Percentiles rank a stretch among this genome's conserved stretches.
These are phyloP conservation scores for Penicillium roqueforti DNA, from an alignment of 495 filamentous ascomycete genomes.

Conservation along the genomic window DNA sequence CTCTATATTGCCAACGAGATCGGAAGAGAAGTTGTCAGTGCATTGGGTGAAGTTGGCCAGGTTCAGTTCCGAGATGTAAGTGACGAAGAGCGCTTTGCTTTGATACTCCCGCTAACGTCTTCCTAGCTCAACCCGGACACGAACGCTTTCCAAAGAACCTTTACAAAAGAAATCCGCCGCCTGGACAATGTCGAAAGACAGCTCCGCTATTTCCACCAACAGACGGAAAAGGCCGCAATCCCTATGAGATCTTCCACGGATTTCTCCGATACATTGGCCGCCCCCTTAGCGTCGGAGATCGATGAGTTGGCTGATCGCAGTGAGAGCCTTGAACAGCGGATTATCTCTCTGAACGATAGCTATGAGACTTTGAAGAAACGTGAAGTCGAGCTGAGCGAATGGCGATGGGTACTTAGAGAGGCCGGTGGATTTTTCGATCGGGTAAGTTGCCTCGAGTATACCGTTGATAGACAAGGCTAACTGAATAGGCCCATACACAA, in stretches of 20 bases:
- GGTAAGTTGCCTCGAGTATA: slow-evolving; percentile 29
- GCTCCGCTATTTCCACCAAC: slow-evolving; percentile 86
- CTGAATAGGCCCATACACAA: slow-evolving; percentile 70
- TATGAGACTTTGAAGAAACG: slow-evolving; percentile 97
- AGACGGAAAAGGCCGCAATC: slow-evolving; percentile 91
- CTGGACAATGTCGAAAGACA: slow-evolving; percentile 98
- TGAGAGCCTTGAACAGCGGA: slow-evolving; percentile 85
- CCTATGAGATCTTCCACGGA: slow-evolving; percentile 79
- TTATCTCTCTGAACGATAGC: slow-evolving; percentile 89
- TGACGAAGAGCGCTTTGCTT: slow-evolving; percentile 12
- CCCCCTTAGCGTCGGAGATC: slow-evolving; percentile 87
- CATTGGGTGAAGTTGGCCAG: slow-evolving; percentile 89
- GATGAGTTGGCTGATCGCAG: slow-evolving; percentile 90
- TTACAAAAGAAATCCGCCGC: slow-evolving; percentile 93
- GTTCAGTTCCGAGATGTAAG: slow-evolving; percentile 96
- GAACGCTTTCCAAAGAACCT: slow-evolving; percentile 92
- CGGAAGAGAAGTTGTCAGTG: slow-evolving; percentile 93
- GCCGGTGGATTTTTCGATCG: slow-evolving; percentile 96
- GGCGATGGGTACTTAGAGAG: slow-evolving; percentile 94
- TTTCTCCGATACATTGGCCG: slow-evolving; percentile 76
- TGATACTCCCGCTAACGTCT: background rate
- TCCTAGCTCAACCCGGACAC: slow-evolving; percentile 82
- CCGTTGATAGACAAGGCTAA: slow-evolving; percentile 22
- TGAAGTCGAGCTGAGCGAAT: slow-evolving; percentile 94
- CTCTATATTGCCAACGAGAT: slow-evolving; percentile 99